These are phyloP conservation scores for Rossbeevera mucosa DNA, from an alignment of 768 basidiomycete species.

Conservation along the genomic window DNA sequence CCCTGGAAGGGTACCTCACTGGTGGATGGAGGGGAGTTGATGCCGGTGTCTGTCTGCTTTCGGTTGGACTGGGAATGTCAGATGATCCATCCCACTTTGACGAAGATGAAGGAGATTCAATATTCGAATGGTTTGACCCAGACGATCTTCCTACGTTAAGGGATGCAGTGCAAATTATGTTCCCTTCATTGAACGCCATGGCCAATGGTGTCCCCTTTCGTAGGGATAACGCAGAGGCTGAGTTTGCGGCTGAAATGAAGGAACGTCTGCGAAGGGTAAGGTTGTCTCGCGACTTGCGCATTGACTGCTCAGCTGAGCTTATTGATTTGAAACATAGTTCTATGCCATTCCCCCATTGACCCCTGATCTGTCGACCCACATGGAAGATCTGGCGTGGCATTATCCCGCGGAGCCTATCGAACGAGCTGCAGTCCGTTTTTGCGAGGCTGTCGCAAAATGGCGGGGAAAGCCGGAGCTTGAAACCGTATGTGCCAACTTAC, in stretches of 20 bases:
- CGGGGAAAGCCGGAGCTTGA: slow-evolving; percentile 82
- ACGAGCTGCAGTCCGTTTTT: slow-evolving; percentile 70
- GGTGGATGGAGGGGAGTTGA: slow-evolving; percentile 75
- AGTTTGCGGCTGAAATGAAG: slow-evolving; percentile 73
- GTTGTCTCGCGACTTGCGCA: slow-evolving; percentile 6
- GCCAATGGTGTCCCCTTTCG: slow-evolving; percentile 25
- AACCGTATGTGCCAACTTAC: slow-evolving; percentile 41
- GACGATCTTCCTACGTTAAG: slow-evolving; percentile 68
- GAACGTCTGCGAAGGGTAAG: slow-evolving; percentile 66
- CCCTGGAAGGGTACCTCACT: slow-evolving; percentile 78
- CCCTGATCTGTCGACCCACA: slow-evolving; percentile 71
- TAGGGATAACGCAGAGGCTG: slow-evolving; percentile 56
- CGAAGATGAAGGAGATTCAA: slow-evolving; percentile 32
- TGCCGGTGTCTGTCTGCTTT: slow-evolving; percentile 65
- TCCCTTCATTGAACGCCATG: slow-evolving; percentile 45
- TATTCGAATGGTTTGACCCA: slow-evolving; percentile 62
- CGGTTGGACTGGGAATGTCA: slow-evolving; percentile 58
- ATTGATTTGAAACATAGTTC: slow-evolving; percentile 47
- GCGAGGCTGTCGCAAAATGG: slow-evolving; percentile 79
- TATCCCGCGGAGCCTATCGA: slow-evolving; percentile 82
- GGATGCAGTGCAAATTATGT: slow-evolving; percentile 65
- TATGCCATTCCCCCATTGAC: slow-evolving; percentile 68
- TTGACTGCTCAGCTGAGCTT: neutral
- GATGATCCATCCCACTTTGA: slow-evolving; percentile 24
- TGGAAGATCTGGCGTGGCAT: slow-evolving; percentile 67